Evolutionary conservation across 208 protist species (phyloP), one percentile per base, ranked within the genome.

Genomic region (Acanthamoeba divionensis): DNA sequence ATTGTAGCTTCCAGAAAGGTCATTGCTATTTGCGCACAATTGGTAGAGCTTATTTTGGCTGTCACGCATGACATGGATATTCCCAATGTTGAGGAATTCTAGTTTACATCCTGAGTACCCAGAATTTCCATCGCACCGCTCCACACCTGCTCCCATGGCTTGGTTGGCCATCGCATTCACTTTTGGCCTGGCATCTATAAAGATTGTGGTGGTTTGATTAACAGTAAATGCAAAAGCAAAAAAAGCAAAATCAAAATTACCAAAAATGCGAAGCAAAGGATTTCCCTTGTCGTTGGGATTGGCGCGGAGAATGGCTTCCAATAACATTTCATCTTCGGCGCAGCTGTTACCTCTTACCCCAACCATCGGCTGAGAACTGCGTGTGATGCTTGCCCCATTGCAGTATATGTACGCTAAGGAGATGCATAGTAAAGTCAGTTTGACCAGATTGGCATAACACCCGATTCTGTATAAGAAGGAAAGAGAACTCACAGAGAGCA

Each of bases 11-110:
- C n/a, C n/a, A n/a, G n/a, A n/a, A n/a, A n/a, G n/a, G n/a, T n/a
- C n/a, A n/a, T n/a, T n/a, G n/a, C n/a, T n/a, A n/a, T n/a, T n/a
- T 15, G 54, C 31, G 38, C 77, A 67, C 31, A 67, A 36, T 57
- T 50, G 77, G 31, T 67, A 55, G 55, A 87, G 48, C 54, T 48
- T 62, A n/a, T 66, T 67, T 18, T 67, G 52, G 77, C 77, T 87
- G 38, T 87, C 77, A 18, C 52, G 5, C 77, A 87, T 87, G 4
- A 87, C 77, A 24, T 87, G 77, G n/a, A 87, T 87, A 57, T 87
- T 87, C 36, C 33, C 75, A 21, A 87, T 67, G 54, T 87, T 87
- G 12, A 87, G 75, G 75, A 85, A 85, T 13, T 85, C 52, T 18
- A 85, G 52, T 10, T 41, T 26, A n/a, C n/a, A n/a, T n/a, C n/a